Evolutionary conservation across 148 eudicot species (phyloP), one percentile per base, ranked within the genome.

Genomic region (Spergularia bocconei): DNA sequence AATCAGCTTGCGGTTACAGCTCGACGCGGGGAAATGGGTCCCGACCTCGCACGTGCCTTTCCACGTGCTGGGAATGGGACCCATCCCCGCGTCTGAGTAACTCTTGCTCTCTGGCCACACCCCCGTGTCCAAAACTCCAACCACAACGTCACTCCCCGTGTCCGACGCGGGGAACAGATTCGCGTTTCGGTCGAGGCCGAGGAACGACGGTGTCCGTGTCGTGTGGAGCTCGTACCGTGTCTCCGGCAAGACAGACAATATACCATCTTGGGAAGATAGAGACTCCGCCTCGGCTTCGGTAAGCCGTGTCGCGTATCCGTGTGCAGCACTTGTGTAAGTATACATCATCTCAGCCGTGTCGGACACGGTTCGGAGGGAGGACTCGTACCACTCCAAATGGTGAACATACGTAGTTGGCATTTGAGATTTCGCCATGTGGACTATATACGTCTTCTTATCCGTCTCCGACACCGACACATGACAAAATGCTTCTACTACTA

Each of bases 31-130:
- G 73, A 88, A 88, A 4, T 83, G 82, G 13, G 77, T 63, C 25
- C 91, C 89, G 0, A 67, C 17, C 61, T 84, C 85, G 48, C 91
- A 88, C 75, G 76, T 54, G 21, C 91, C 91, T 19, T 72, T 75
- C 91, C 91, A 88, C 23, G 87, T 60, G 69, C 44, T 16, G 0
- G 91, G 89, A 4, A 88, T 61, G 48, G 91, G 88, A 0, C 86
- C 88, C 78, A 88, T 79, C 13, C 88, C 89, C 5, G 75, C 29
- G 64, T 88, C 91, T 25, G 79, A 83, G 61, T 72, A 86, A 67
- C 88, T 86, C 79, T 82, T 85, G 39, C 87, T 85, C 81, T 88
- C 91, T 4, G 91, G 91, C 91, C 91, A 88, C 0, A 82, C 86
- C 1, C 89, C 91, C 29, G 88, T 88, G 76, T 88, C 91, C 16